Conservation (phyloP, 1,284 basidiomycete species). For the Porodaedalea pini region DNA sequence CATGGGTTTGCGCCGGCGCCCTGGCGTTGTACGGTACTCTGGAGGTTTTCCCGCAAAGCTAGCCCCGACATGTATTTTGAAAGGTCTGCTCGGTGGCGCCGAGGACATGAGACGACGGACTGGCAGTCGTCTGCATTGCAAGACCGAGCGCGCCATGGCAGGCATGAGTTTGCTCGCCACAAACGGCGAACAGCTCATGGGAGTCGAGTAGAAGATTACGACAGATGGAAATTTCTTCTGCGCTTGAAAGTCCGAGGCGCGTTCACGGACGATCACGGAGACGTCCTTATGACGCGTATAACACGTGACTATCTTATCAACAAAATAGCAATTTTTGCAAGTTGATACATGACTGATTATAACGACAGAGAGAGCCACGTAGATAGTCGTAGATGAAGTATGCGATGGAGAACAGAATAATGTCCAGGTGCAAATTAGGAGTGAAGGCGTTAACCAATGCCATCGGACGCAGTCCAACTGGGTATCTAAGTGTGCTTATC, state of each 20-base stretch:
- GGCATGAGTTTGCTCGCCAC: not conserved
- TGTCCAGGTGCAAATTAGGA: conserved; percentile 9
- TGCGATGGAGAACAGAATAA: not conserved
- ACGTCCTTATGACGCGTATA: not conserved
- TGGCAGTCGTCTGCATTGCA: not conserved
- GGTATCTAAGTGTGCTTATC: not conserved
- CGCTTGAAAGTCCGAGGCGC: not conserved
- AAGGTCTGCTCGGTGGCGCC: conserved; percentile 40
- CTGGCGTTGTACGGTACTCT: conserved; percentile 31
- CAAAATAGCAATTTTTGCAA: not conserved
- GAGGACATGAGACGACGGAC: conserved; percentile 14
- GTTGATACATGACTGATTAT: conserved; percentile 14
- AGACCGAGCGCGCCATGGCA: not conserved
- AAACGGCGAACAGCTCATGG: not conserved
- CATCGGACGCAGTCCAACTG: not conserved
- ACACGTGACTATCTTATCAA: not conserved
- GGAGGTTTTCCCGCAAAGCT: conserved; percentile 78
- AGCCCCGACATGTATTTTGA: conserved; percentile 67
- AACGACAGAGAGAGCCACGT: conserved; percentile 14
- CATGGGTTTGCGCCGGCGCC: conserved; percentile 33
- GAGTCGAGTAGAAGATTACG: not conserved
- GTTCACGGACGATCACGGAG: not conserved
- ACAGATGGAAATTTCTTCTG: not conserved
- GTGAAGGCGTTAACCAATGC: conserved; percentile 4
- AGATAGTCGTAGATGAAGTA: conserved; percentile 16